Conservation (phyloP, 2,329 filamentous ascomycete genomes). For the Trichoderma hamatum region DNA sequence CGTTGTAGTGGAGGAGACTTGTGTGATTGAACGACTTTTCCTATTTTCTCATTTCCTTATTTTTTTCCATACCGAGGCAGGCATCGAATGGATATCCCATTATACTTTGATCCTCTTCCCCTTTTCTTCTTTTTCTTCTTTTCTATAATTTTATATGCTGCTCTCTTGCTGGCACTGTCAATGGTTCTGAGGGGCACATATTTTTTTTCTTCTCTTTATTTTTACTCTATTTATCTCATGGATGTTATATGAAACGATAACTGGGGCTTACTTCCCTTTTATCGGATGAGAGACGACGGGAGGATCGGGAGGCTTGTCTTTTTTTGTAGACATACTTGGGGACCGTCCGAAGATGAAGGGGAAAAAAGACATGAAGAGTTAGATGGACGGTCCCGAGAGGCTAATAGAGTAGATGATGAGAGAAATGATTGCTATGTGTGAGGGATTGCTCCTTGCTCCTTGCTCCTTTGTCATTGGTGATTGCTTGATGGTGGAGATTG, state of each 20-base stretch:
- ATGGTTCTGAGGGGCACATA: not conserved
- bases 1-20: constrained; percentile 39
- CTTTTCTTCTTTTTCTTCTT: not conserved
- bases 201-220: not conserved
- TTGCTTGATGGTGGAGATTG: not conserved
- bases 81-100: not conserved
- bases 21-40: not conserved
- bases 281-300: not conserved
- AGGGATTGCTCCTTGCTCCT: not conserved
- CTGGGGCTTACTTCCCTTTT: not conserved
- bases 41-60: not conserved
- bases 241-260: not conserved
- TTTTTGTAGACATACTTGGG: constrained; percentile 6
- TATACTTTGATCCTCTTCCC: not conserved
- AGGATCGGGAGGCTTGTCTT: not conserved
- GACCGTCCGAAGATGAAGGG: not conserved
- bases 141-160: not conserved
- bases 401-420: constrained; percentile 22
- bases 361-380: not conserved
- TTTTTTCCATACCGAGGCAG: not conserved
- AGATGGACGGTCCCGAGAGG: constrained; percentile 7
- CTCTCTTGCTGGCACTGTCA: not conserved
- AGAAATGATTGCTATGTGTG: constrained; percentile 6
- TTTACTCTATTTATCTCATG: not conserved
- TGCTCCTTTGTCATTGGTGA: not conserved